A percentile compares a stretch with the other conserved stretches of the same genome.
These are phyloP conservation scores for Colletotrichum paranaense DNA, from an alignment of 2,329 filamentous ascomycete genomes.

Conservation along the genomic window DNA sequence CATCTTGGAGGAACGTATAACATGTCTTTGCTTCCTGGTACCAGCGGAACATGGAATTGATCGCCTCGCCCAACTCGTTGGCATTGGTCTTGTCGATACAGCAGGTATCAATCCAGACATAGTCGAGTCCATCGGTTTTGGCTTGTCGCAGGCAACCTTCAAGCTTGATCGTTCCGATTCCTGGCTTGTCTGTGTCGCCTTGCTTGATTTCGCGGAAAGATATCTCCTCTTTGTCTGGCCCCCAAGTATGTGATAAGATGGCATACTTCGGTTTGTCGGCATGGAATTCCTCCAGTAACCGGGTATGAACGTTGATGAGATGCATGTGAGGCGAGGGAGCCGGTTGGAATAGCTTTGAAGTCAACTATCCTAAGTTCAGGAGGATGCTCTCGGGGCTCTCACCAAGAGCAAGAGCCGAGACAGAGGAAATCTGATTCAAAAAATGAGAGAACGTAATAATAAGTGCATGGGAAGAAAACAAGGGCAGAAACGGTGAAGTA, in stretches of 20 bases:
- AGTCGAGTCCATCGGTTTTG: neutral
- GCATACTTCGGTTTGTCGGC: conserved; percentile 39
- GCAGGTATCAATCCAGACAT: neutral
- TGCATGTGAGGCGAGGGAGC: conserved; percentile 25
- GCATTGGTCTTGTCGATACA: conserved; percentile 42
- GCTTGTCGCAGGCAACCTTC: conserved; percentile 20
- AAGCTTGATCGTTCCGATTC: conserved; percentile 14
- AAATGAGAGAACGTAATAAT: too few species aligned
- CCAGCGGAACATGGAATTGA: conserved; percentile 38
- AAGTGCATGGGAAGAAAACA: too few species aligned
- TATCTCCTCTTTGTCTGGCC: conserved; percentile 35
- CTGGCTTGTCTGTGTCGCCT: neutral
- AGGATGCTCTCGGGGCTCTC: too few species aligned
- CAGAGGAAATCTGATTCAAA: too few species aligned
- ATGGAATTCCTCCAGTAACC: conserved; percentile 31
- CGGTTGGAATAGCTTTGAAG: too few species aligned
- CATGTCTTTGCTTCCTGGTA: conserved; percentile 35
- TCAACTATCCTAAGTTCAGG: too few species aligned
- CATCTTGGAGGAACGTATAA: conserved; percentile 34
- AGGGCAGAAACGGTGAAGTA: too few species aligned
- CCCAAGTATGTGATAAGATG: conserved; percentile 44
- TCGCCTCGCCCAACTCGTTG: conserved; percentile 38
- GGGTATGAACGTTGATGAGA: conserved; percentile 33
- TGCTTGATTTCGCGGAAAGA: conserved; percentile 36
- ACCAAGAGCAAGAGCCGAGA: too few species aligned